phyloP scores from a whole-genome alignment of 495 filamentous ascomycete genomes.

The Aspergillus indologenus region DNA sequence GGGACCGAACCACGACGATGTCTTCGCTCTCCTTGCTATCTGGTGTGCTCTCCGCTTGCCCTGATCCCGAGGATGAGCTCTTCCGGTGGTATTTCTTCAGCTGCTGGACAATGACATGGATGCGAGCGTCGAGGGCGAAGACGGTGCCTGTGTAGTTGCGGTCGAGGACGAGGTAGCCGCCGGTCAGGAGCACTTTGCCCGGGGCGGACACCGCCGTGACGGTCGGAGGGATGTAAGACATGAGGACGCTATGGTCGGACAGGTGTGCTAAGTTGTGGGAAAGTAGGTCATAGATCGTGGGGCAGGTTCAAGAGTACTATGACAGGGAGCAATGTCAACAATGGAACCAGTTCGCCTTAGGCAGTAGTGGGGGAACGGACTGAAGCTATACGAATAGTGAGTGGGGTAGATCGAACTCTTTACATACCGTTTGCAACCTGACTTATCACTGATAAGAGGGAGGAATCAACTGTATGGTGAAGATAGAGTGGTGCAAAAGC shows the following conservation, averaged over 20 bases:
- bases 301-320: background rate
- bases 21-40: constrained; percentile 41
- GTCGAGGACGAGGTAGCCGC: constrained; percentile 93
- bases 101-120: constrained; percentile 75
- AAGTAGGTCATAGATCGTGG: background rate
- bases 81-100: constrained; percentile 36
- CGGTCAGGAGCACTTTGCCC: constrained; percentile 91
- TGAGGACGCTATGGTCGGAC: background rate
- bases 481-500: background rate
- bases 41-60: constrained; percentile 9
- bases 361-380: background rate
- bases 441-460: too few species aligned
- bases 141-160: constrained; percentile 83
- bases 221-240: constrained; percentile 17
- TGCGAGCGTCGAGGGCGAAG: constrained; percentile 90
- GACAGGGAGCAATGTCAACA: background rate
- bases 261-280: background rate
- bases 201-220: constrained; percentile 79
- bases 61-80: constrained; percentile 23
- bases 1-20: constrained; percentile 75
- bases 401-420: background rate
- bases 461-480: too few species aligned
- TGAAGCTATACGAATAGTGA: background rate
- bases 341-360: background rate
- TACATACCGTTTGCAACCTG: background rate